Base-by-base conservation (phyloP, 768 basidiomycete species). In the Mycena floridula region DNA sequence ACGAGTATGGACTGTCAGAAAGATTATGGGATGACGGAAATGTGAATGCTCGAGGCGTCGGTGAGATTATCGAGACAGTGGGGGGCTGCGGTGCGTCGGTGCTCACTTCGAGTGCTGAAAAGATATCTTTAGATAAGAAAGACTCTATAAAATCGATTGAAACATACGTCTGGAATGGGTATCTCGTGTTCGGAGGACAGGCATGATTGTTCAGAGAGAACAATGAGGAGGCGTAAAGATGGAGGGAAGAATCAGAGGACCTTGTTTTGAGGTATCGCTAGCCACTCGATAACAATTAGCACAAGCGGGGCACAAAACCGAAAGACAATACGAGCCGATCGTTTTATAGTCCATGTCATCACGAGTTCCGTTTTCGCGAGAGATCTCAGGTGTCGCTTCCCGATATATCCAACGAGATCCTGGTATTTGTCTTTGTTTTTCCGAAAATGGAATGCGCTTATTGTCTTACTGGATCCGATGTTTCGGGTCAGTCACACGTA, bases 161-260 rank as follows among this genome's bases (percentile, higher is more conserved):
- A 25, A 66, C 70, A 58, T 54, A 73, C 73, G 63, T 64, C 66
- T 64, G 60, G 73, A 63, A 52, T 71, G 75, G 72, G 74, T 81
- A 72, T 85, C 82, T 72, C 82, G 82, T 61, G 84, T 86, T 69
- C 85, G 84, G 59, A 79, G 71, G 42, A 82, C 82, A 63, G 85
- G 85, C 85, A 87, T 87, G 74, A 76, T 79, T 64, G 69, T 63
- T 57, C 57, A 35, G 41, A 30, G 27, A 35, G 51, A 53, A 53
- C 56, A 54, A 55, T 57, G 47, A 54, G 52, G 43, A 35, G 46
- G 25, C 43, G 42, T 45, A 46, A 50, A 51, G 44, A 51, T 46
- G 23, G 53, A 51, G 56, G 43, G 51, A 52, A 48, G 52, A 49
- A 37, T 61, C 52, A 54, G 50, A 49, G 50, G 49, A 48, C 46